These are phyloP conservation scores for Plantago lanceolata DNA, from an alignment of 305 asterid genomes.

Conservation along the genomic window DNA sequence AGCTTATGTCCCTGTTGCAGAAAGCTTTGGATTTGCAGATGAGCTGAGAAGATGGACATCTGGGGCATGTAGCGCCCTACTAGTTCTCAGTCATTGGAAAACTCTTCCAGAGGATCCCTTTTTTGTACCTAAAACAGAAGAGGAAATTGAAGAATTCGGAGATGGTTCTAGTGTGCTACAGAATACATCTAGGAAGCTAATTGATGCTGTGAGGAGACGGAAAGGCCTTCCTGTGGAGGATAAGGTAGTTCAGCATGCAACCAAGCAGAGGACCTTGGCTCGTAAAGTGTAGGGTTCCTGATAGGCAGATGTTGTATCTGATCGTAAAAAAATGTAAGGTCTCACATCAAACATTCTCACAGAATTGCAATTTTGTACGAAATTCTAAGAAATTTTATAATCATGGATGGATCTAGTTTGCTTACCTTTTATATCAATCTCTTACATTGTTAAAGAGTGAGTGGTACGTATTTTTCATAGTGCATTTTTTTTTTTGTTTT, in stretches of 20 bases:
- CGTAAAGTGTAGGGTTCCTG: conserved; percentile 67
- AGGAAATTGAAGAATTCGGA: conserved; percentile 86
- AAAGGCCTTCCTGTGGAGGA: conserved; percentile 93
- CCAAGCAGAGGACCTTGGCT: conserved; percentile 90
- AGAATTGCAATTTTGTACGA: background rate
- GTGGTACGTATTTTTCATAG: background rate
- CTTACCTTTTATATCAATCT: background rate
- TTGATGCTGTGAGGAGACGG: conserved; percentile 76
- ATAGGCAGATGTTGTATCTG: background rate
- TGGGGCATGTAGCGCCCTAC: conserved; percentile 88
- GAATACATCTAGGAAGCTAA: conserved; percentile 81
- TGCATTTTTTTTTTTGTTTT: too few species aligned
- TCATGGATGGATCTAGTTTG: background rate
- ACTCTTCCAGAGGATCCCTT: conserved; percentile 80
- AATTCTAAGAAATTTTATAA: background rate
- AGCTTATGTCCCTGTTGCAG: conserved; percentile 89
- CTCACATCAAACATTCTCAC: conserved; percentile 2
- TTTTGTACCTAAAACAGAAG: conserved; percentile 87
- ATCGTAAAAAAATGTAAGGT: conserved; percentile 5
- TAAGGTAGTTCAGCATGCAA: conserved; percentile 85
- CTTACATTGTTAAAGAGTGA: background rate
- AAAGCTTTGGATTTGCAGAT: conserved; percentile 89
- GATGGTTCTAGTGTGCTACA: conserved; percentile 70
- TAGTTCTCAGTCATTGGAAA: conserved; percentile 93
- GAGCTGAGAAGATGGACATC: conserved; percentile 86